Conservation (phyloP, 352 stramenopile genomes). For the Pythium grandisporangium region DNA sequence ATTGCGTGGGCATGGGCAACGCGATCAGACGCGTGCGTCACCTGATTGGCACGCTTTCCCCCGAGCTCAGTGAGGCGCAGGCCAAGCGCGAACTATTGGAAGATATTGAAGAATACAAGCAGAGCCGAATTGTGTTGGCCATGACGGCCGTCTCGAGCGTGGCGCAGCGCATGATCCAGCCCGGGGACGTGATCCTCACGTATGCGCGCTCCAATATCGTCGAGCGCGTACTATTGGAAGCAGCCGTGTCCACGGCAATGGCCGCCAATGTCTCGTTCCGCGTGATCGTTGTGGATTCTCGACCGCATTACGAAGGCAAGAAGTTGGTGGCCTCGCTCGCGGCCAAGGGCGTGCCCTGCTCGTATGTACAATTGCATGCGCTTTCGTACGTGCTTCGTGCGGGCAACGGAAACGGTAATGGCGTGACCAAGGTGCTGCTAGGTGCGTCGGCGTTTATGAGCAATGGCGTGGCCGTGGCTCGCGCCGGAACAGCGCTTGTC, state of each 20-base stretch:
- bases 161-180: constrained; percentile 80
- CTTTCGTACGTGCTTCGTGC: constrained; percentile 94
- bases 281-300: constrained; percentile 93
- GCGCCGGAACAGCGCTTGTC: constrained; percentile 89
- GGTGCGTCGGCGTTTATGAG: constrained; percentile 93
- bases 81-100: constrained; percentile 80
- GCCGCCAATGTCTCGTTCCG: constrained; percentile 51
- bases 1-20: constrained; percentile 94
- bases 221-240: constrained; percentile 71
- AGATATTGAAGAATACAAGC: constrained; percentile 92
- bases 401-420: too few species aligned
- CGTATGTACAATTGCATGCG: constrained; percentile 93
- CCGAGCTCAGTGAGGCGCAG: constrained; percentile 80
- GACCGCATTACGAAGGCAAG: constrained; percentile 79
- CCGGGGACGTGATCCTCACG: constrained; percentile 93
- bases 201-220: constrained; percentile 93
- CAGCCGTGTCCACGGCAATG: too few species aligned
- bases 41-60: constrained; percentile 80
- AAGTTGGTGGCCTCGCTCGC: constrained; percentile 68
- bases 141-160: constrained; percentile 86
- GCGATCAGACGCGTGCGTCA: constrained; percentile 88
- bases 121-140: constrained; percentile 90
- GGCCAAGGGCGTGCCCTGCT: constrained; percentile 71
- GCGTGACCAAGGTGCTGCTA: constrained; percentile 95
- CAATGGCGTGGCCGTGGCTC: constrained; percentile 90